These are phyloP conservation scores for Candida ponderosae DNA, from an alignment of 805 yeast genomes.

Conservation along the genomic window DNA sequence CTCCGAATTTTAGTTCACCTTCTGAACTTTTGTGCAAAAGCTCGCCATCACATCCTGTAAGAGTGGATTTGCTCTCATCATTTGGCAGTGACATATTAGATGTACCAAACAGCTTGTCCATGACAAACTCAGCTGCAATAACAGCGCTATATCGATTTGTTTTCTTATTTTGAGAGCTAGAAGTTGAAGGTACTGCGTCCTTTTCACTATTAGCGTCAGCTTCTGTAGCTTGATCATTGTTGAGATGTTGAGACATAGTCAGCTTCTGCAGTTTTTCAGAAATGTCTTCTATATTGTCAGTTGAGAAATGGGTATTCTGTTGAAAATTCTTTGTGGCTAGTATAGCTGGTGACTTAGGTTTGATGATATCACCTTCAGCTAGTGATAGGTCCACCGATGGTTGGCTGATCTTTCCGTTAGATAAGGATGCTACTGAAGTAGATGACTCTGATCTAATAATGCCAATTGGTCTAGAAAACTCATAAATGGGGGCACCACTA, in stretches of 20 bases:
- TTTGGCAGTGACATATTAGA: background rate
- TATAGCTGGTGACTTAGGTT: constrained; percentile 19
- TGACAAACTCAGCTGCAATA: constrained; percentile 19
- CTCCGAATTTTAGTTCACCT: background rate
- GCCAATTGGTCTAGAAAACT: constrained; percentile 11
- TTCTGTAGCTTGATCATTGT: constrained; percentile 5
- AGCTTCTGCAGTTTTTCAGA: constrained; percentile 15
- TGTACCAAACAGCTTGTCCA: constrained; percentile 21
- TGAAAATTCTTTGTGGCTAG: constrained; percentile 2
- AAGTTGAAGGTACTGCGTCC: constrained; percentile 6
- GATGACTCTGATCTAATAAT: constrained; percentile 31
- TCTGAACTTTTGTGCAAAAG: background rate
- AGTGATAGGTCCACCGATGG: constrained; percentile 26
- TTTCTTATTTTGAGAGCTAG: constrained; percentile 8
- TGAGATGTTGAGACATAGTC: constrained; percentile 6
- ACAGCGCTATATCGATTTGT: constrained; percentile 21
- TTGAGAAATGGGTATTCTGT: background rate
- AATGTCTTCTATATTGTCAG: constrained; percentile 11
- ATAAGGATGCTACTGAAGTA: constrained; percentile 29
- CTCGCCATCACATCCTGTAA: too few relatives aligned
- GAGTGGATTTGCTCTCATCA: too few relatives aligned
- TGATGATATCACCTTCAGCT: constrained; percentile 30
- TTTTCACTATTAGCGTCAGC: constrained; percentile 10
- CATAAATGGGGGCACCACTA: background rate
- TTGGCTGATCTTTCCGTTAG: constrained; percentile 22